Evolutionary conservation across 1,284 basidiomycete species (phyloP).

Genomic region (Mycena sp.): DNA sequence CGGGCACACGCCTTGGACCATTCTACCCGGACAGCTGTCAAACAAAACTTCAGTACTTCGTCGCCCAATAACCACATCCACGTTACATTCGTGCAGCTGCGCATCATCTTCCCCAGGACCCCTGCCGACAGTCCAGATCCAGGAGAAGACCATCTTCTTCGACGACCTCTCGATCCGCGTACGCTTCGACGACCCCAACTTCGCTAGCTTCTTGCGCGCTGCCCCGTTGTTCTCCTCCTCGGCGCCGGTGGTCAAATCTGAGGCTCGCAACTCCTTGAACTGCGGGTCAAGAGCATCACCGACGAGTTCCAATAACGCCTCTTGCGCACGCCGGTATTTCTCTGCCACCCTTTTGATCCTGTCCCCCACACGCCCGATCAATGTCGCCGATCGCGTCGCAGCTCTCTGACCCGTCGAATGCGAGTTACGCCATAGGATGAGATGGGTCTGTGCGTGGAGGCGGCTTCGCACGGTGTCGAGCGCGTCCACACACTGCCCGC

Average conservation of each 20-base stretch:
- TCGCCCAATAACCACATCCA: not conserved
- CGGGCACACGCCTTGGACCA: conserved; percentile 7
- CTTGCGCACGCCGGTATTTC: conserved; percentile 13
- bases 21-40: not conserved
- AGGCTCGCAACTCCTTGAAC: conserved; percentile 7
- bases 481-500: conserved; percentile 21
- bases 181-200: not conserved
- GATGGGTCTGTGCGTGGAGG: conserved; percentile 25
- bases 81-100: conserved; percentile 29
- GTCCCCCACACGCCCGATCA: conserved; percentile 22
- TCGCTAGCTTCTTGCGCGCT: conserved; percentile 8
- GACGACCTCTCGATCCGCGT: not conserved
- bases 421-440: conserved; percentile 21
- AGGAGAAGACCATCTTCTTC: conserved; percentile 14
- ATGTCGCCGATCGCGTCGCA: conserved; percentile 7
- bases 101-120: conserved; percentile 15
- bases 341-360: not conserved
- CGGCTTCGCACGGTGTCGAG: conserved; percentile 23
- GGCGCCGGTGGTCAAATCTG: not conserved
- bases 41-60: not conserved
- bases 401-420: conserved; percentile 26
- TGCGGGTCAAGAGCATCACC: not conserved
- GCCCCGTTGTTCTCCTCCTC: conserved; percentile 22
- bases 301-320: not conserved
- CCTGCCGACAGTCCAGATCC: conserved; percentile 31